Conservation (phyloP, 768 basidiomycete species). For the Gautieria morchelliformis region DNA sequence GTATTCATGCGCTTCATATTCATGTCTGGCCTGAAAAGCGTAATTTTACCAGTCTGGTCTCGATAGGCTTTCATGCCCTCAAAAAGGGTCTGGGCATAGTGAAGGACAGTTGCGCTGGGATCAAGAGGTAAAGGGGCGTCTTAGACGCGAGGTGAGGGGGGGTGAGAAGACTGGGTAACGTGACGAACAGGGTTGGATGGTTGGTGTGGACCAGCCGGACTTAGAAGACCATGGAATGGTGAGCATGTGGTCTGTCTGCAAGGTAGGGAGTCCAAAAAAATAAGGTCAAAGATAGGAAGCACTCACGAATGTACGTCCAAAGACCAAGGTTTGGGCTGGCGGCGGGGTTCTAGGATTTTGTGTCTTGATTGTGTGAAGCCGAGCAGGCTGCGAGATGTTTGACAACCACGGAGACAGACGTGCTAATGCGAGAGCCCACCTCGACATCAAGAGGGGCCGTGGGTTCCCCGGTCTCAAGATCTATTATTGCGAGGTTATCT, state of each 20-base stretch:
- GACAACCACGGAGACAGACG: not conserved
- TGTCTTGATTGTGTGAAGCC: conserved; percentile 40
- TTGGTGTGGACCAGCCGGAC: conserved; percentile 74
- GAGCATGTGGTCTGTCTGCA: conserved; percentile 78
- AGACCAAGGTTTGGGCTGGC: conserved; percentile 57
- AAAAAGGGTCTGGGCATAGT: conserved; percentile 87
- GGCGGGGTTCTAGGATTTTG: conserved; percentile 52
- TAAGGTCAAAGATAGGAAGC: conserved; percentile 1
- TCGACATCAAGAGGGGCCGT: conserved; percentile 42
- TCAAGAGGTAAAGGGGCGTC: conserved; percentile 68
- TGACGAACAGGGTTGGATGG: conserved; percentile 72
- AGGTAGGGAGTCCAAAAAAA: not conserved
- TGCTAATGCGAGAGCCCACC: conserved; percentile 24
- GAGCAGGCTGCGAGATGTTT: conserved; percentile 32
- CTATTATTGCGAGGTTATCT: conserved; percentile 16
- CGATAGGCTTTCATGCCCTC: conserved; percentile 95
- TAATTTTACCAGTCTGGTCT: conserved; percentile 58
- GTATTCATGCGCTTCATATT: conserved; percentile 95
- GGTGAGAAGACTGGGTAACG: not conserved
- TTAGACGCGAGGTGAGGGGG: conserved; percentile 15
- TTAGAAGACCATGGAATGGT: conserved; percentile 58
- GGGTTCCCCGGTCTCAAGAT: conserved; percentile 44
- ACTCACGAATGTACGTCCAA: conserved; percentile 78
- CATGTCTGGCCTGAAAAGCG: conserved; percentile 91
- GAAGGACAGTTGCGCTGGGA: conserved; percentile 76